These are phyloP conservation scores for Phialemonium atrogriseum DNA, from an alignment of 2,329 filamentous ascomycete genomes.

Conservation along the genomic window DNA sequence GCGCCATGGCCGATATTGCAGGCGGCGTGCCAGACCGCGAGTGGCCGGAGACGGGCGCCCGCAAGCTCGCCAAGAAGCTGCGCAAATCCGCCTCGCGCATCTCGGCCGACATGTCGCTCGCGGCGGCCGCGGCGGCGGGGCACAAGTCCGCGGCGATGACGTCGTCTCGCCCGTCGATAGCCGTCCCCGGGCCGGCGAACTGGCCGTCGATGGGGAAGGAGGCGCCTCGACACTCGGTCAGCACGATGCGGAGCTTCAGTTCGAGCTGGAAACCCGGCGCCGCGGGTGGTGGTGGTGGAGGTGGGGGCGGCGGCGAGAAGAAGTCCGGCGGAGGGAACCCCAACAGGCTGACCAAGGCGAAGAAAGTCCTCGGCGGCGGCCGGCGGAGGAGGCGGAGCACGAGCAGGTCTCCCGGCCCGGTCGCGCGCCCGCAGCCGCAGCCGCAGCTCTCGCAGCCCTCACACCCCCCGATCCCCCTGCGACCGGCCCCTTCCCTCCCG, in stretches of 20 bases:
- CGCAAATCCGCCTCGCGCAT: conserved; percentile 39
- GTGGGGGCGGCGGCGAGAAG: too few relatives aligned
- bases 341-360: conserved; percentile 9
- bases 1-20: conserved; percentile 24
- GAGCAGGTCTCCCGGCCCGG: too few relatives aligned
- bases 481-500: too few relatives aligned
- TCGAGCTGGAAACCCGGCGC: too few relatives aligned
- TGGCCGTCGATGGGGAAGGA: too few relatives aligned
- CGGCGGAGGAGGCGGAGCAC: too few relatives aligned
- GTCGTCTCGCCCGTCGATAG: background rate
- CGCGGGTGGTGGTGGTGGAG: too few relatives aligned
- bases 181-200: background rate
- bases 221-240: too few relatives aligned
- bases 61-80: conserved; percentile 41
- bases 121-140: too few relatives aligned
- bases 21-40: conserved; percentile 16
- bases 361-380: background rate
- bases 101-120: conserved; percentile 27
- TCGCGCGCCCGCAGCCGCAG: conserved; percentile 1
- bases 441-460: background rate
- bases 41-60: conserved; percentile 18
- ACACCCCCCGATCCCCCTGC: background rate
- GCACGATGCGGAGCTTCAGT: too few relatives aligned
- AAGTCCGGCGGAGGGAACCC: too few relatives aligned
- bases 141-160: too few relatives aligned